phyloP scores from a whole-genome alignment of 179 eudicot species.

The Patellifolia procumbens region DNA sequence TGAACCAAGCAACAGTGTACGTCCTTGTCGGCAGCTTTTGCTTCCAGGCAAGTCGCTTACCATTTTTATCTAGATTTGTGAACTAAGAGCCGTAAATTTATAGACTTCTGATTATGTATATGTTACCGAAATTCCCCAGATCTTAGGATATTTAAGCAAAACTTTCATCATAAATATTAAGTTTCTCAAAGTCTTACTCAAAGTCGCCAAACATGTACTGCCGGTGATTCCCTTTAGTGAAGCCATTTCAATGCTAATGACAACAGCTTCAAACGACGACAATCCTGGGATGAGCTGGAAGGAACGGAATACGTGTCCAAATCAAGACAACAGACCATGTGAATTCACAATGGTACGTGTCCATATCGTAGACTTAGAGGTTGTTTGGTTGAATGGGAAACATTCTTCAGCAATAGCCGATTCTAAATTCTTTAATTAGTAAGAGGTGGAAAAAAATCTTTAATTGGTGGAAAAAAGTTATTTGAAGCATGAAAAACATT shows the following conservation, averaged over 20 bases:
- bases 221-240: neutral
- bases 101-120: neutral
- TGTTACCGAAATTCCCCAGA: neutral
- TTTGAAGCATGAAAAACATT: too few species aligned
- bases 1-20: neutral
- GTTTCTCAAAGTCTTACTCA: too few species aligned
- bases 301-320: conserved; percentile 47
- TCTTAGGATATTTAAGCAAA: too few species aligned
- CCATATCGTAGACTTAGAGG: neutral
- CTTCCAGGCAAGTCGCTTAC: conserved; percentile 55
- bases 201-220: conserved; percentile 23
- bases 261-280: conserved; percentile 33
- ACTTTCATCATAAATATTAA: too few species aligned
- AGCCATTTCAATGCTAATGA: neutral
- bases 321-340: conserved; percentile 22
- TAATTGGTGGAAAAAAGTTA: too few species aligned
- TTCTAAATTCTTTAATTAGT: too few species aligned
- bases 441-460: too few species aligned
- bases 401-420: too few species aligned
- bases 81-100: neutral
- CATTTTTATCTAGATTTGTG: neutral
- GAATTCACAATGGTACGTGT: conserved; percentile 56
- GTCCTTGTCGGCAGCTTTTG: conserved; percentile 48
- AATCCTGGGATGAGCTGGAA: conserved; percentile 75
- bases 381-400: too few species aligned